These are phyloP conservation scores for Pleurotus citrinopileatus DNA, from an alignment of 768 basidiomycete species.

Conservation along the genomic window DNA sequence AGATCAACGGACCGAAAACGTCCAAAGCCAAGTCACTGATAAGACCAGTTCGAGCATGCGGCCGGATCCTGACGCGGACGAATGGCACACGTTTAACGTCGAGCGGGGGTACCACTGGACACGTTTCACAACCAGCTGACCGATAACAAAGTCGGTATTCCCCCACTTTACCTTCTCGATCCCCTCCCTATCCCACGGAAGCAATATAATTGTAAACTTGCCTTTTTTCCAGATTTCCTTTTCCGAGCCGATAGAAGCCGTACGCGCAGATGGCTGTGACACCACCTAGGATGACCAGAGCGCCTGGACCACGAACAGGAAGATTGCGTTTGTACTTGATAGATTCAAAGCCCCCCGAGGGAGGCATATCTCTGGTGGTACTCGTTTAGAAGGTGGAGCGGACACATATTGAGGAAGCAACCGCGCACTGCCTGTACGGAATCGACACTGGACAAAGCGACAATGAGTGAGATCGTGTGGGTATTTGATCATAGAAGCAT, in stretches of 20 bases:
- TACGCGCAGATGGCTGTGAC: conserved; percentile 83
- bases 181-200: conserved; percentile 17
- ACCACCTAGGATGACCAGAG: conserved; percentile 80
- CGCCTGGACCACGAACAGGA: conserved; percentile 84
- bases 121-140: conserved; percentile 73
- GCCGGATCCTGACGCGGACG: conserved; percentile 53
- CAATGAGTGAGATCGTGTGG: conserved; percentile 1
- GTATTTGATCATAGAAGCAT: background rate
- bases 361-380: conserved; percentile 86
- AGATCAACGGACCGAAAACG: conserved; percentile 36
- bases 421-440: conserved; percentile 61
- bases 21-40: conserved; percentile 33
- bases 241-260: conserved; percentile 90
- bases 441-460: conserved; percentile 43
- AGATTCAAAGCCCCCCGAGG: conserved; percentile 86
- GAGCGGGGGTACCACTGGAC: conserved; percentile 55
- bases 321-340: conserved; percentile 96
- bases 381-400: conserved; percentile 2
- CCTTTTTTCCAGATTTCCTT: conserved; percentile 92
- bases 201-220: conserved; percentile 40
- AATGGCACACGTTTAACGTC: conserved; percentile 61
- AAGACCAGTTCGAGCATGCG: conserved; percentile 33
- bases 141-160: conserved; percentile 1
- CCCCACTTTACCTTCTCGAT: background rate
- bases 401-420: conserved; percentile 15